These are phyloP conservation scores for Sphaerulina musiva DNA, from an alignment of 2,329 filamentous ascomycete species.

Conservation along the genomic window DNA sequence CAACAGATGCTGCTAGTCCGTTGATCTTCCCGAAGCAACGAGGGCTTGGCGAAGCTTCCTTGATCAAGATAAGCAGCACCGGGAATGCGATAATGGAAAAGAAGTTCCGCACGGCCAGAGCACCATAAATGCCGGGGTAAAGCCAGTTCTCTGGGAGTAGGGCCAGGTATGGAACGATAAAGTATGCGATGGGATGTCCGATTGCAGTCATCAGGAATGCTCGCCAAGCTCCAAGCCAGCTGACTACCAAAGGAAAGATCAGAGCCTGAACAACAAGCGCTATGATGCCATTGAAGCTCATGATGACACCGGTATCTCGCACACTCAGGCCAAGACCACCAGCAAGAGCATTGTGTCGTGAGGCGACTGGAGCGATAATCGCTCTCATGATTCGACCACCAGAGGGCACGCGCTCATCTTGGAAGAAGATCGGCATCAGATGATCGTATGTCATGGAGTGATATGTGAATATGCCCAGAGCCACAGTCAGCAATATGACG, in stretches of 20 bases:
- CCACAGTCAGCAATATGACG: conserved; percentile 70
- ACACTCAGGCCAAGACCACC: conserved; percentile 62
- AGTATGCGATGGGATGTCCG: conserved; percentile 60
- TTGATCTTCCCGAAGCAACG: conserved; percentile 64
- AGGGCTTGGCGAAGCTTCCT: conserved; percentile 60
- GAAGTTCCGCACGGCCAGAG: conserved; percentile 58
- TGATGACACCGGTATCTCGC: conserved; percentile 61
- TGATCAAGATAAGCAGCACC: conserved; percentile 63
- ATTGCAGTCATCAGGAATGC: conserved; percentile 60
- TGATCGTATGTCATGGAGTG: conserved; percentile 95
- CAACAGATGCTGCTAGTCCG: conserved; percentile 63
- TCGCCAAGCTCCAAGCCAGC: conserved; percentile 60
- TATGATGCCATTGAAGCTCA: conserved; percentile 64
- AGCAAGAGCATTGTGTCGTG: conserved; percentile 34
- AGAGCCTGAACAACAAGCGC: conserved; percentile 67
- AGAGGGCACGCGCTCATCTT: conserved; percentile 57
- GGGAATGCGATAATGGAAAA: conserved; percentile 64
- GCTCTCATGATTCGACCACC: conserved; percentile 32
- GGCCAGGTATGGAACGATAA: conserved; percentile 62
- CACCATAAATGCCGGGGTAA: conserved; percentile 59
- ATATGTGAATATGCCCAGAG: conserved; percentile 84
- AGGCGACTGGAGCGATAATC: conserved; percentile 21
- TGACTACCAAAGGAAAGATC: conserved; percentile 60
- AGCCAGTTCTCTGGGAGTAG: conserved; percentile 50
- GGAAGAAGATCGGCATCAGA: conserved; percentile 84